These are phyloP conservation scores for Aspergillus transmontanensis DNA, from an alignment of 2,329 filamentous ascomycete species.

Conservation along the genomic window DNA sequence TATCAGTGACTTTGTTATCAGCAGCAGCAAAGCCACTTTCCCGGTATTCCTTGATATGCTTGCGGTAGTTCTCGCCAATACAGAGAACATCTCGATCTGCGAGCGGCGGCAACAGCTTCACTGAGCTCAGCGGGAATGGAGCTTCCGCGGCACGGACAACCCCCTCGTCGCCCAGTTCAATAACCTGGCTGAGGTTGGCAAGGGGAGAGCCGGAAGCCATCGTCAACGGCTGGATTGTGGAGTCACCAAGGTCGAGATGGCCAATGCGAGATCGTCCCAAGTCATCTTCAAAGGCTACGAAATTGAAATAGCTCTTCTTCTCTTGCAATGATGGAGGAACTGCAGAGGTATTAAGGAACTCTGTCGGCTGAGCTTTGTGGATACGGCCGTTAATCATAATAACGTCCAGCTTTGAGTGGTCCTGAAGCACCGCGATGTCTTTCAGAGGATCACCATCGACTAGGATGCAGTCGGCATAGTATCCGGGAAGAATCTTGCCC, in stretches of 20 bases:
- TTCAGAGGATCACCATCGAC: conserved; percentile 51
- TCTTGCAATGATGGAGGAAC: not conserved
- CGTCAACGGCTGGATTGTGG: not conserved
- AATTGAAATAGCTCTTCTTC: conserved; percentile 5
- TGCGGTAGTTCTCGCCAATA: conserved; percentile 1
- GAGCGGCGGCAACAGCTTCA: not conserved
- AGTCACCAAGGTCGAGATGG: not conserved
- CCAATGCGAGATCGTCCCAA: not conserved
- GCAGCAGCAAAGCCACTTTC: not conserved
- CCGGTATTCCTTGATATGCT: not conserved
- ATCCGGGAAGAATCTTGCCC: conserved; percentile 46
- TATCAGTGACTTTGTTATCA: not conserved
- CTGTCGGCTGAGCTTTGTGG: conserved; percentile 40
- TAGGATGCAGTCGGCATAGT: conserved; percentile 50
- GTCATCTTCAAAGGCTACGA: conserved; percentile 1
- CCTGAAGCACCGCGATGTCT: conserved; percentile 46
- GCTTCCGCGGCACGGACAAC: not conserved
- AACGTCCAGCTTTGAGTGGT: conserved; percentile 47
- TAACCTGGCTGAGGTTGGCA: not conserved
- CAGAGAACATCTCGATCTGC: not conserved
- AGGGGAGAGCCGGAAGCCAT: not conserved
- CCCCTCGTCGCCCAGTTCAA: not conserved
- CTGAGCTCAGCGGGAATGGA: not conserved
- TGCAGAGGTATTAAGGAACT: not conserved
- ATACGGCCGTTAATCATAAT: conserved; percentile 54